A percentile compares a stretch with the other conserved stretches of the same genome.
These are phyloP conservation scores for Paramecium sexaurelia DNA, from an alignment of 73 alveolate genomes.

Conservation along the genomic window DNA sequence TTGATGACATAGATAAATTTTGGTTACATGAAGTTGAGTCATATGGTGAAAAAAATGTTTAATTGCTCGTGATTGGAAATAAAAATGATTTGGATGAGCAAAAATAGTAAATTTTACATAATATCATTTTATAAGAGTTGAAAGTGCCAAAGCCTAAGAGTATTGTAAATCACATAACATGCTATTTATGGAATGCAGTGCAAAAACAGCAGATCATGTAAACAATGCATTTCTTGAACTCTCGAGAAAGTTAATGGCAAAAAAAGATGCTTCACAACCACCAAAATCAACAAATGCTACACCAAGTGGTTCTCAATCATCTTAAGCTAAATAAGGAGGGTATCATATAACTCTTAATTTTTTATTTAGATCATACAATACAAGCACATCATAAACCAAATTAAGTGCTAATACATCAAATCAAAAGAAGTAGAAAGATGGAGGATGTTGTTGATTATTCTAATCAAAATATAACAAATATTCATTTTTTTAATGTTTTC, in stretches of 20 bases:
- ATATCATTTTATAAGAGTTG: constrained; percentile 38
- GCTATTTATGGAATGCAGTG: constrained; percentile 65
- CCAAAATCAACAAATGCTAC: background rate
- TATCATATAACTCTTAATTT: background rate
- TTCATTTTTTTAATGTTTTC: background rate
- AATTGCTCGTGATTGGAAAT: constrained; percentile 64
- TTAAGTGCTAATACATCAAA: background rate
- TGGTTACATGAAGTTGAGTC: constrained; percentile 68
- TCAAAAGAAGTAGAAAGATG: background rate
- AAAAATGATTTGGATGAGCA: constrained; percentile 61
- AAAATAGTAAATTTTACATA: constrained; percentile 20
- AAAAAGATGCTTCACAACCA: constrained; percentile 65
- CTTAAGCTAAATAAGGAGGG: background rate
- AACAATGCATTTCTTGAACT: constrained; percentile 61
- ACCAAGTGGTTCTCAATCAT: constrained; percentile 2
- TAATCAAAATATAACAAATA: background rate
- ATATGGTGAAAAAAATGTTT: constrained; percentile 68
- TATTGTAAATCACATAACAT: constrained; percentile 61
- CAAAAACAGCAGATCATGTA: constrained; percentile 68
- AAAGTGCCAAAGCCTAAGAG: constrained; percentile 48
- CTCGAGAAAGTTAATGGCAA: constrained; percentile 66
- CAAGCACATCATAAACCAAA: background rate
- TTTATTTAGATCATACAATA: background rate
- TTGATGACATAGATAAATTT: constrained; percentile 71
- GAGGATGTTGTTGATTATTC: constrained; percentile 1